Base-by-base conservation (phyloP, 2,329 filamentous ascomycete species). In the Aspergillus sp. region DNA sequence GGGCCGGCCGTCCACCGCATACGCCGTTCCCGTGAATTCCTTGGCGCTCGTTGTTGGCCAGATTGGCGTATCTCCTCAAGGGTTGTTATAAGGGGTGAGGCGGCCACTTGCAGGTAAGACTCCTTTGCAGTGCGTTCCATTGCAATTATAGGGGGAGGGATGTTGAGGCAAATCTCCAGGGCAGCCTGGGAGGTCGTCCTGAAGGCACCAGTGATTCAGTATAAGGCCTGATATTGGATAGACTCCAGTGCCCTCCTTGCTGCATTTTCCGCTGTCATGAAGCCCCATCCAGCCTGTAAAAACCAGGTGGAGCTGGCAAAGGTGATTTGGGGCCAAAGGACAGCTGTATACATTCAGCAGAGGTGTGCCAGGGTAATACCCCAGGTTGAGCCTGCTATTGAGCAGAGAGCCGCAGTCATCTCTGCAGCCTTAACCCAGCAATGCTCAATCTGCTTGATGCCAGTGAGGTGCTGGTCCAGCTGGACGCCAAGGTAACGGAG, bases 271-370 rank as follows among this genome's bases (percentile, higher is more conserved):
- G 30, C 42, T 4, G 40, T 30, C 28, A 42, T 29, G 35, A 35
- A 40, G 33, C 47, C 8, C 9, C 45, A 33, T 28, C 42, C 30
- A 29, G 41, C 28, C 7, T 35, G 32, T 45, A 41, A 50, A 43
- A 56, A 48, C 60, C 58, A 63, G 34, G 54, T 54, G 7, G 57
- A 65, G 44, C 52, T 62, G 2, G 49, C 53, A 42, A 59, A 64
- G 7, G 60, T 47, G 44, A 63, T 60, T 32, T 61, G 48, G 1
- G 52, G 56, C 8, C 61, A 38, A 4, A 57, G 49, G 28, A 62
- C 55, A 19, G 52, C 55, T 28, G 51, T 49, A 41, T 62, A 62
- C 9, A 62, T 52, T 34, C 53, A 48, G 42, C 56, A 29, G n/a
- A 45, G 42, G 8, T 38, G 10, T 6, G 29, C 6, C 10, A 41